Evolutionary conservation across 257 asterid genomes (phyloP).

Genomic region (Ajuga chamaepitys): DNA sequence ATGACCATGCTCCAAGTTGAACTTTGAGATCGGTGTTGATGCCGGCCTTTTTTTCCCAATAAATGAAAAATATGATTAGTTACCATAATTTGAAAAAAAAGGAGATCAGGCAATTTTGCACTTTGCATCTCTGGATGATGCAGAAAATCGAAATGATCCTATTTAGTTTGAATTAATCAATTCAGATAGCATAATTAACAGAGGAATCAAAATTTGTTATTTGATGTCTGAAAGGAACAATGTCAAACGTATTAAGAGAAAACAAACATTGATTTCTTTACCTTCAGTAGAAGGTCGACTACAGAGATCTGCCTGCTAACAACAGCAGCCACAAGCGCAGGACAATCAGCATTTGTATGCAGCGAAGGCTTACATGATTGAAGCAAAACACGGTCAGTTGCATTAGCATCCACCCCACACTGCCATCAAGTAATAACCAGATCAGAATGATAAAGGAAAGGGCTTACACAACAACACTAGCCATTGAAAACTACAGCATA

Average conservation of each 20-base stretch:
- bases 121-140: not conserved
- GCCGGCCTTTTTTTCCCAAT: conserved; percentile 40
- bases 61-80: not conserved
- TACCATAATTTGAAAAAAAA: conserved; percentile 3
- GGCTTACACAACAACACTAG: not conserved
- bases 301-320: conserved; percentile 66
- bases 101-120: not conserved
- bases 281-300: conserved; percentile 60
- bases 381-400: conserved; percentile 56
- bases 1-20: conserved; percentile 80
- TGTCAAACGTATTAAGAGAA: not conserved
- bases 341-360: conserved; percentile 62
- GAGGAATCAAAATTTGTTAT: not conserved
- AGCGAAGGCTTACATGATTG: conserved; percentile 68
- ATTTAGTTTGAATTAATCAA: not conserved
- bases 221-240: not conserved
- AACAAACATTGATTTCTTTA: conserved; percentile 17
- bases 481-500: not conserved
- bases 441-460: conserved; percentile 12
- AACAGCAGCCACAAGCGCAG: conserved; percentile 70
- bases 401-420: conserved; percentile 70
- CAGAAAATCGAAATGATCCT: not conserved
- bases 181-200: not conserved
- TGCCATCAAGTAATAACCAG: conserved; percentile 26
- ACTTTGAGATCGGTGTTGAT: conserved; percentile 50